A percentile compares a stretch with the other conserved stretches of the same genome.
phyloP scores from a whole-genome alignment of 2,329 filamentous ascomycete genomes.

The Monascus ruber region DNA sequence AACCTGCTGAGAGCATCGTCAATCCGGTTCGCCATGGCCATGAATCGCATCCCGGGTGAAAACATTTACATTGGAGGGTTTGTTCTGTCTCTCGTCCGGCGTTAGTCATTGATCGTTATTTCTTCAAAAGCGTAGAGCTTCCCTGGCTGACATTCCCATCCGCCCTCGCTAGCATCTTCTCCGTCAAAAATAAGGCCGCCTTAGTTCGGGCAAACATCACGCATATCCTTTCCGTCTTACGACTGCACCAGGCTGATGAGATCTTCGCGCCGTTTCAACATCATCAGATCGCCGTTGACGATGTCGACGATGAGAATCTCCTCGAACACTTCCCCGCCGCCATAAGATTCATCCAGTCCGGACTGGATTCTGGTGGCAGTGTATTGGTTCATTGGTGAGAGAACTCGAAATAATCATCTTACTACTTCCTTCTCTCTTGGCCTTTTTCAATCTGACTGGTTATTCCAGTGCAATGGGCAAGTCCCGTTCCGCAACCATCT shows the following conservation, averaged over 20 bases:
- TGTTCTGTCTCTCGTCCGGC: slow-evolving; percentile 9
- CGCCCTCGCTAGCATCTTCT: slow-evolving; percentile 54
- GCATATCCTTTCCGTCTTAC: slow-evolving; percentile 76
- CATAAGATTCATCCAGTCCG: slow-evolving; percentile 73
- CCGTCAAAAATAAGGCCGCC: slow-evolving; percentile 58
- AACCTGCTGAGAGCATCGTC: too few species aligned
- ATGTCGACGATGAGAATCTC: slow-evolving; percentile 80
- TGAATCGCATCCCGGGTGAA: slow-evolving; percentile 58
- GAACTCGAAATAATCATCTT: slow-evolving; percentile 1
- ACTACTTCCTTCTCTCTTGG: slow-evolving; percentile 1
- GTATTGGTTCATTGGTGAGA: slow-evolving; percentile 64
- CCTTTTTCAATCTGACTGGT: slow-evolving; percentile 2
- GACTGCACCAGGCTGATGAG: slow-evolving; percentile 45
- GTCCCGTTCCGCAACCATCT: slow-evolving; percentile 75
- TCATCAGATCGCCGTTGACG: slow-evolving; percentile 73
- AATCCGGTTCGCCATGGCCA: slow-evolving; percentile 16
- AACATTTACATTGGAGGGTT: slow-evolving; percentile 74
- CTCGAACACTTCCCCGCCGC: slow-evolving; percentile 67
- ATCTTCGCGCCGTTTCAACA: slow-evolving; percentile 57
- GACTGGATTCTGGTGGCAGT: slow-evolving; percentile 48
- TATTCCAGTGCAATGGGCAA: slow-evolving; percentile 81
- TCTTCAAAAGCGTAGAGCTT: too few species aligned
- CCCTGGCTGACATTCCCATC: neutral
- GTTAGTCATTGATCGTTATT: neutral
- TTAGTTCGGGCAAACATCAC: slow-evolving; percentile 68